Percentiles rank a stretch among this genome's conserved stretches.
These are phyloP conservation scores for Chlamydomonas sp. DNA, from an alignment of 139 green algal species.

Conservation along the genomic window DNA sequence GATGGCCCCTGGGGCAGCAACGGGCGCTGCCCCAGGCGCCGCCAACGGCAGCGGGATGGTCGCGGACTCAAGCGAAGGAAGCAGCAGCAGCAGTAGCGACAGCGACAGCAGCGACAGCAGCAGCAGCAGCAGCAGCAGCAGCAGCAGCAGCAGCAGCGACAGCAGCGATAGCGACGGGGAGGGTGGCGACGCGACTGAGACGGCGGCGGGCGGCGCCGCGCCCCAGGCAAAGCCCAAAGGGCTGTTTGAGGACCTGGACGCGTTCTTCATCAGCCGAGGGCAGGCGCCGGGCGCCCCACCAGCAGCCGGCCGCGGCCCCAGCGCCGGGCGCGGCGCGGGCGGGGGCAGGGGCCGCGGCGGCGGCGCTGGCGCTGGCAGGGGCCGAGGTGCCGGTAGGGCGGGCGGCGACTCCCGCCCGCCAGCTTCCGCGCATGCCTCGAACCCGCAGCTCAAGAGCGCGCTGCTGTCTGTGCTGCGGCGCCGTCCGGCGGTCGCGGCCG, in stretches of 20 bases:
- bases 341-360: too few species aligned
- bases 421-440: background rate
- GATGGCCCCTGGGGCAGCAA: too few species aligned
- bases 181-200: background rate
- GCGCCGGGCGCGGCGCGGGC: too few species aligned
- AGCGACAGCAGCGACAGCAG: slow-evolving; percentile 1
- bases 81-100: slow-evolving; percentile 12
- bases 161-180: slow-evolving; percentile 1
- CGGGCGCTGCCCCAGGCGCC: too few species aligned
- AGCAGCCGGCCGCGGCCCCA: too few species aligned
- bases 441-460: background rate
- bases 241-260: background rate
- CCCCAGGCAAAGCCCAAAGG: background rate
- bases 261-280: too few species aligned
- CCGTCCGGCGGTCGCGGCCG: background rate
- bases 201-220: too few species aligned
- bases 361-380: too few species aligned
- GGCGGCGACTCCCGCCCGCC: too few species aligned
- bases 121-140: background rate
- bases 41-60: background rate
- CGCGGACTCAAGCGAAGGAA: background rate
- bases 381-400: too few species aligned
- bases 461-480: background rate
- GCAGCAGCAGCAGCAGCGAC: slow-evolving; percentile 6
- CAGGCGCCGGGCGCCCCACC: too few species aligned